Base-by-base conservation (phyloP, 2,329 filamentous ascomycete species). In the Hypocreales sp. region DNA sequence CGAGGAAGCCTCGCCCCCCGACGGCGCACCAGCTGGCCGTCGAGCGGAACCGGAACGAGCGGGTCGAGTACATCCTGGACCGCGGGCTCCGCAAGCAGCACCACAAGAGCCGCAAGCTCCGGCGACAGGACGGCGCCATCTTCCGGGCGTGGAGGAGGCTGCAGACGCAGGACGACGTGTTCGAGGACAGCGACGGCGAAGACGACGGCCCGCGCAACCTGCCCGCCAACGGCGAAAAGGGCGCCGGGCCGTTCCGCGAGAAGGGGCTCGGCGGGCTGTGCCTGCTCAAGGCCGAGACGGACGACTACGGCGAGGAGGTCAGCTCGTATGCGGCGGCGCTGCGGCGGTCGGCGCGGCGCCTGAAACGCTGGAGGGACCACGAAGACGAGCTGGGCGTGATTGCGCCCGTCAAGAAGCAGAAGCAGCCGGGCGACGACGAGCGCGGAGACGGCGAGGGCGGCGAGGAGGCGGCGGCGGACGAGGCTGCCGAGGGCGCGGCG, bases 11-110 rank as follows among this genome's bases (percentile, higher is more conserved):
- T 7, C 67, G 81, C 2, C 80, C 80, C 3, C 69, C 82, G 0
- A 90, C 81, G 0, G 78, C 79, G 20, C 81, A 90, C 49, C 81
- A 90, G 50, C 59, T 84, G 21, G 80, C 80, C 0, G 78, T 90
- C 1, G 79, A 84, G 48, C 68, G 75, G 30, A 84, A 86, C 48
- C 65, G 81, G 12, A 78, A 72, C 34, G 72, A 81, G 42, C 72
- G 80, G 5, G 80, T 87, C n/a, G 77, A 84, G 42, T 77, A 84
- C 41, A 80, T 83, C 27, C 66, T 90, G 11, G 76, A 82, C 38
- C 71, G 75, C n/a, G 75, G 77, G 17, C 57, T 87, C 19, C 70
- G 77, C 26, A 65, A 62, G 36, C 61, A 70, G 27, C 76, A 84
- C 42, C 68, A 73, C 43, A 60, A 60, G 30, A 66, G 72, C 9